These are phyloP conservation scores for Vaccinium myrtillus DNA, from an alignment of 148 eudicot species.

Conservation along the genomic window DNA sequence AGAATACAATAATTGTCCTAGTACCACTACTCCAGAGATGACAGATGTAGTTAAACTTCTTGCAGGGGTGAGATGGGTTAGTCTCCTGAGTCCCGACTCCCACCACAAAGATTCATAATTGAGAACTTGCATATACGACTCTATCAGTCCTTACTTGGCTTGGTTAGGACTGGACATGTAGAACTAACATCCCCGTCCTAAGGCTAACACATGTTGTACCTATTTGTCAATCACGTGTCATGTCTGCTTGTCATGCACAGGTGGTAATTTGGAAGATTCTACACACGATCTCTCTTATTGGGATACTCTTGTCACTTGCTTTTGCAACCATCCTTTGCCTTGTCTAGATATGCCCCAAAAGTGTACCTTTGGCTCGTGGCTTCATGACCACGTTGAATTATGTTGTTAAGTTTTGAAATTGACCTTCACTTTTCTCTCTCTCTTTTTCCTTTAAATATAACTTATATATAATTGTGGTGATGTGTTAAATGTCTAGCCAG, in stretches of 20 bases:
- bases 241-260: not conserved
- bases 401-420: not conserved
- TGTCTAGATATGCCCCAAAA: not conserved
- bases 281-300: not conserved
- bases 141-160: not conserved
- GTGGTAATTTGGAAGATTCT: not conserved
- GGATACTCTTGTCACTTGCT: not conserved
- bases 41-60: not conserved
- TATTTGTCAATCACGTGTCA: not conserved
- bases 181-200: not conserved
- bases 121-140: not conserved
- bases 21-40: not conserved
- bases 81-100: not conserved
- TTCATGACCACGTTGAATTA: not conserved
- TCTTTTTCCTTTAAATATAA: not conserved
- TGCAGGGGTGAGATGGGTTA: not conserved
- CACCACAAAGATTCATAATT: not conserved
- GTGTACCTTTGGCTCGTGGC: not conserved
- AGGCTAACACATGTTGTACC: not conserved
- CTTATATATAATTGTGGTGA: not conserved
- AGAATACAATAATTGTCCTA: not conserved
- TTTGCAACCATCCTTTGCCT: not conserved
- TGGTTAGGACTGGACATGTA: not conserved
- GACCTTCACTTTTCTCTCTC: not conserved
- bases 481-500: constrained; percentile 2